Percentiles rank a stretch among this genome's conserved stretches.
Evolutionary conservation across 176 grass and related monocot genomes (phyloP).

Genomic region (Cymbopogon citratus): DNA sequence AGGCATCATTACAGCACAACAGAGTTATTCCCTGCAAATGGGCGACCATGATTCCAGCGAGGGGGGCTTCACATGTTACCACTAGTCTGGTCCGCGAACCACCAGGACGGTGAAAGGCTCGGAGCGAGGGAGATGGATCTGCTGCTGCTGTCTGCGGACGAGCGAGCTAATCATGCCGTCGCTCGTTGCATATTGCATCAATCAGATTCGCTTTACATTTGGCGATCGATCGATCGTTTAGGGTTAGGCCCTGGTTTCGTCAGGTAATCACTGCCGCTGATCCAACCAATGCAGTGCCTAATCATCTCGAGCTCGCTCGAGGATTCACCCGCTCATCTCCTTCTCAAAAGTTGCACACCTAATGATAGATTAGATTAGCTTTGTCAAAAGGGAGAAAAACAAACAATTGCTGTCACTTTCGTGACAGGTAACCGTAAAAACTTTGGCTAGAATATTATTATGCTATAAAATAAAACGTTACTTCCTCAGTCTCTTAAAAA

Average conservation of each 20-base stretch:
- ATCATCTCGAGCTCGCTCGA: constrained; percentile 39
- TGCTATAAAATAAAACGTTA: not conserved
- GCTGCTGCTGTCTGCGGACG: too few relatives aligned
- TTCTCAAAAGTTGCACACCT: constrained; percentile 51
- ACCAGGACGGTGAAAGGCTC: not conserved
- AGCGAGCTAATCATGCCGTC: constrained; percentile 32
- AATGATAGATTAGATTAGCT: constrained; percentile 1
- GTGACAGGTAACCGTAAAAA: constrained; percentile 16
- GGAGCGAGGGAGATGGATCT: not conserved
- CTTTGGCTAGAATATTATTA: not conserved
- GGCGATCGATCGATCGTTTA: not conserved
- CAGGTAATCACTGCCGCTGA: constrained; percentile 1
- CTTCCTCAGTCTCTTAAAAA: too few relatives aligned
- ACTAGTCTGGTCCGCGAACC: not conserved
- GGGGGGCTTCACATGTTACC: constrained; percentile 46
- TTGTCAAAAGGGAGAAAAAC: not conserved
- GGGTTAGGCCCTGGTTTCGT: not conserved
- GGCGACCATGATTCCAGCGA: constrained; percentile 58
- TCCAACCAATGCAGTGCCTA: constrained; percentile 29
- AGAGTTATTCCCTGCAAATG: constrained; percentile 71
- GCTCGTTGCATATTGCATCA: constrained; percentile 28
- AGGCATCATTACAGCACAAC: constrained; percentile 65
- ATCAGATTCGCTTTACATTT: constrained; percentile 35
- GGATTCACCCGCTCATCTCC: not conserved
- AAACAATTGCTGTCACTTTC: not conserved